phyloP scores from a whole-genome alignment of 2,329 filamentous ascomycete species.

The Ciborinia camelliae region DNA sequence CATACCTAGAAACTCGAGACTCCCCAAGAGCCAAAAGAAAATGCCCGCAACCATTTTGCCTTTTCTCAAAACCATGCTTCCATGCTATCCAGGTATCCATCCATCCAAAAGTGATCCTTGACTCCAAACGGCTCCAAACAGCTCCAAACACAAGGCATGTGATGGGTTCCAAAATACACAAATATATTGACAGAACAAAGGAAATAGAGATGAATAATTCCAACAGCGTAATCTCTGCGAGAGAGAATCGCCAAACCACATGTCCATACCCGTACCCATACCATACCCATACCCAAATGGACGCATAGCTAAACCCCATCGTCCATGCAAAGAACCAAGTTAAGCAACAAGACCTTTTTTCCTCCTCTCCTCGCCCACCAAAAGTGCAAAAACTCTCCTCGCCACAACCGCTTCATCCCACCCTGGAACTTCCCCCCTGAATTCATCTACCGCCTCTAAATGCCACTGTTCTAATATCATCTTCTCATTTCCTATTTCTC shows the following conservation, averaged over 20 bases:
- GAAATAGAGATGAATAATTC: not conserved
- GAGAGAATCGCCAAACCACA: not conserved
- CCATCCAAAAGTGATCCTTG: not conserved
- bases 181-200: not conserved
- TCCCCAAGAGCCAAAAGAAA: not conserved
- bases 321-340: not conserved
- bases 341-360: conserved; percentile 8
- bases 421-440: conserved; percentile 33
- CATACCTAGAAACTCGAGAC: not conserved
- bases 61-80: not conserved
- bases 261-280: not conserved
- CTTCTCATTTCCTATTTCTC: conserved; percentile 25
- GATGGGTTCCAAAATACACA: not conserved
- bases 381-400: conserved; percentile 34
- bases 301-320: not conserved
- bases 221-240: not conserved
- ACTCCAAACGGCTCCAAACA: not conserved
- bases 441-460: conserved; percentile 38
- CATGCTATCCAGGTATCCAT: not conserved
- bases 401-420: conserved; percentile 38
- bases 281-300: not conserved
- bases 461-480: conserved; percentile 38
- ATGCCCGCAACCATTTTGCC: not conserved
- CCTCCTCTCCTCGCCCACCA: conserved; percentile 33
- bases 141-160: not conserved